Evolutionary conservation across 257 asterid genomes (phyloP), one percentile per base, ranked within the genome.

Genomic region (Solanum infundibuliforme): DNA sequence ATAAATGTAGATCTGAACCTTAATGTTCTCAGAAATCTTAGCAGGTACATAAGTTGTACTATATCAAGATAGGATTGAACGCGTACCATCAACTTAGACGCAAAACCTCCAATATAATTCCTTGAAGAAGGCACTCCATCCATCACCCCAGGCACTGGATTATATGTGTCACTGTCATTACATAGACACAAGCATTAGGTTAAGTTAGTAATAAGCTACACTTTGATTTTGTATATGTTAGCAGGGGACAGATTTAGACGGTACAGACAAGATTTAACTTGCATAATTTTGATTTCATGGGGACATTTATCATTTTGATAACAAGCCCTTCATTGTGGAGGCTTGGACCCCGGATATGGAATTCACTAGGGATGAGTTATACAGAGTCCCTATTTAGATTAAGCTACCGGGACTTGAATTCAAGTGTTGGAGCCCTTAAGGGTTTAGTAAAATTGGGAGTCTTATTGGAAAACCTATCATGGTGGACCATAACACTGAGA

Each of bases 121-220:
- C 98, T 95, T 4, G 99, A 95, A 90, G 99, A 92, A 4, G 99
- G 99, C 85, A 94, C 98, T 76, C 96, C 99, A 69, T 94, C 94
- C 98, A 97, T 95, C 92, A 97, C 98, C 36, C 99, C 99, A 66
- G 99, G 99, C 88, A 97, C 99, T 23, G 99, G 99, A 91, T 97
- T 97, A 88, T 97, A 95, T 27, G 98, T 87, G 87, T 97, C 99
- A 38, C 99, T 95, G 93, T 69, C 87, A 86, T 43, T 86, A 52
- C 73, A 84, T 52, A 23, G 25, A 71, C 55, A 86, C 48, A 73
- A 66, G 79, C 34, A 79, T 29, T 48, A 79, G 20, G 85, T 85
- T 85, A 79, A 43, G 85, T 85, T 85, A 85, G 68, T 27, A 39
- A 39, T 41, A 25, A 60, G 62, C 79, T 85, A 38, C 34, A 41